These are phyloP conservation scores for Conoideocrella luteorostrata DNA, from an alignment of 2,329 filamentous ascomycete species.

Conservation along the genomic window DNA sequence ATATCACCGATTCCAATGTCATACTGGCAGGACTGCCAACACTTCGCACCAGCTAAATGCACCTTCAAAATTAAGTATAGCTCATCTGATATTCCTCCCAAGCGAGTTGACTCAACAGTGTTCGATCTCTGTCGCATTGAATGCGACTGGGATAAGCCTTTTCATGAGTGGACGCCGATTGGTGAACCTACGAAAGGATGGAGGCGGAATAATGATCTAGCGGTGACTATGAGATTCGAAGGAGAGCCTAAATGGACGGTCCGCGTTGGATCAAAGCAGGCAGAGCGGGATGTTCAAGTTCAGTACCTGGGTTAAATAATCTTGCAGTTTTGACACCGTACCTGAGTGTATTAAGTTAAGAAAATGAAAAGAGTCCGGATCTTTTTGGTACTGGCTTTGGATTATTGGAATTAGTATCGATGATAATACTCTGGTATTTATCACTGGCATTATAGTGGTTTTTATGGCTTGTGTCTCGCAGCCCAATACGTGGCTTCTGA, in stretches of 20 bases:
- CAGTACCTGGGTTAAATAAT: not conserved
- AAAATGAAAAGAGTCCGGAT: no score
- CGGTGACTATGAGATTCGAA: not conserved
- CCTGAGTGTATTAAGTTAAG: no score
- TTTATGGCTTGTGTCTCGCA: no score
- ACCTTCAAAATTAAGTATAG: not conserved
- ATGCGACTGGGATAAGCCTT: not conserved
- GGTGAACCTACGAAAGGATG: not conserved
- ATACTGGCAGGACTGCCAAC: not conserved
- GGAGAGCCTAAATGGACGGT: not conserved
- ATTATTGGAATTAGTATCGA: no score
- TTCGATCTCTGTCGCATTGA: not conserved
- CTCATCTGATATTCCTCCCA: not conserved
- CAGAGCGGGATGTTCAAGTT: not conserved
- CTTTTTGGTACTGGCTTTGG: no score
- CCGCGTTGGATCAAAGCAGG: not conserved
- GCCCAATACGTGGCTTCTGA: no score
- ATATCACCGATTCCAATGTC: not conserved
- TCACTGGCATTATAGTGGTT: no score
- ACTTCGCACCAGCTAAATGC: not conserved
- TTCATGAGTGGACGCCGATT: not conserved
- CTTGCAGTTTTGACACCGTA: no score
- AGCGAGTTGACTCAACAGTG: not conserved
- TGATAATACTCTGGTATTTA: no score
- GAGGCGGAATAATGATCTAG: not conserved